phyloP scores from a whole-genome alignment of 2,329 filamentous ascomycete species.

The Exophiala sp. region DNA sequence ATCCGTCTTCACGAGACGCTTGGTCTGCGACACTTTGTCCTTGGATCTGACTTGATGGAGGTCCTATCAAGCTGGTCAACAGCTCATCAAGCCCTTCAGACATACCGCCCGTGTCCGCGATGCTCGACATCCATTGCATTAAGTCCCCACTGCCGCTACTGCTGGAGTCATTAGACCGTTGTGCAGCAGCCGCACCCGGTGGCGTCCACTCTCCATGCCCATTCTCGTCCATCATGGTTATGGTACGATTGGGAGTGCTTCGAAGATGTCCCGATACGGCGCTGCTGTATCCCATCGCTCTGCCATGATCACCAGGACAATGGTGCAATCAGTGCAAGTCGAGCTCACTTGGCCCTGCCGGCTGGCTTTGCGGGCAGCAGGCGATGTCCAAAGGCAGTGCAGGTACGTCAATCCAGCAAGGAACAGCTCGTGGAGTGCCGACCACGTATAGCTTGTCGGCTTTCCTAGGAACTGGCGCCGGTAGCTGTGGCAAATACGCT shows the following conservation, averaged over 20 bases:
- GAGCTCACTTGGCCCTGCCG: slow-evolving; percentile 26
- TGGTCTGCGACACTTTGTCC: too few relatives aligned
- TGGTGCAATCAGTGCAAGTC: slow-evolving; percentile 21
- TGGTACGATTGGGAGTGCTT: slow-evolving; percentile 26
- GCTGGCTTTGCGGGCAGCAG: slow-evolving; percentile 15
- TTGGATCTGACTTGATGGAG: too few relatives aligned
- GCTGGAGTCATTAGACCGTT: slow-evolving; percentile 17
- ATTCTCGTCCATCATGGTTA: slow-evolving; percentile 8
- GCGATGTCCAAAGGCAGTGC: slow-evolving; percentile 35
- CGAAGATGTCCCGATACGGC: slow-evolving; percentile 36
- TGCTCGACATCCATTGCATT: not conserved
- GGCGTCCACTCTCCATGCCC: not conserved
- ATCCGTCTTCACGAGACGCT: too few relatives aligned
- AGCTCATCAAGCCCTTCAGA: not conserved
- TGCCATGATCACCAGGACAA: not conserved
- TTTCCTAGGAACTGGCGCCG: slow-evolving; percentile 15
- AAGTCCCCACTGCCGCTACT: not conserved
- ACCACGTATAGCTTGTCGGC: slow-evolving; percentile 24
- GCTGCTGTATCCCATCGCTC: slow-evolving; percentile 9
- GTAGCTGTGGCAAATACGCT: slow-evolving; percentile 12
- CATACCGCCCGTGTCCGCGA: not conserved
- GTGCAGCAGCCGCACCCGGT: not conserved
- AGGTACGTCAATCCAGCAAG: slow-evolving; percentile 31
- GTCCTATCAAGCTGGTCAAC: not conserved
- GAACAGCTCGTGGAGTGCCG: slow-evolving; percentile 27